Evolutionary conservation across 2,329 filamentous ascomycete genomes (phyloP), one percentile per base, ranked within the genome.

Genomic region (Penicillium sp.): DNA sequence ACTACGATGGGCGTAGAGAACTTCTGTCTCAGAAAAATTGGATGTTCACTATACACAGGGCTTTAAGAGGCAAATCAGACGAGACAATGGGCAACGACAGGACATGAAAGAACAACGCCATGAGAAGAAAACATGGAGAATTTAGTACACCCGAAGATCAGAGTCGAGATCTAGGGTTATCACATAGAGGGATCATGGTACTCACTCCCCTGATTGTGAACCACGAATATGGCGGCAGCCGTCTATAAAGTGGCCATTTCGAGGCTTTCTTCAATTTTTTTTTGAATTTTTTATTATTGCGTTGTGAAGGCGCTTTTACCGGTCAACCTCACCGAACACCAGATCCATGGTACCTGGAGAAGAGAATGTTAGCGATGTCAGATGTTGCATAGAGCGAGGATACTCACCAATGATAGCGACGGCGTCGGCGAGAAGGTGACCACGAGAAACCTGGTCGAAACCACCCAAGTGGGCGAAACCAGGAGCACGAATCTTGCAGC

Each of bases 401-500:
- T 26, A 61, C 70, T 65, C 83, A 59, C 84, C 84, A 65, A 97
- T 97, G 54, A 97, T 92, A 44, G 94, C 95, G 45, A 99, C 94
- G 24, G 93, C 94, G 75, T 99, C 94, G 56, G 95, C 94, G 65
- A 99, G 78, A 75, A 99, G 77, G 78, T 99, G 95, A 29, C 94
- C 94, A 76, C 89, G 88, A 60, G 86, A 86, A 51, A 99, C 82
- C 70, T 97, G 93, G 73, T 99, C 94, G 73, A 99, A 96, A 62
- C 90, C 93, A 68, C 84, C 85, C 74, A 99, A 77, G 77, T 99
- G 95, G 59, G 94, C 94, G 69, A 99, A 99, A 57, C 94, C 94
- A 53, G 94, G 94, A 34, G 95, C 93, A 66, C 94, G 86, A 66
- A 99, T 96, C 80, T 96, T 95, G 78, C 94, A 96, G 69, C 95